These are phyloP conservation scores for Mortierella sp. DNA, from an alignment of 371 early-diverging fungal species.

Conservation along the genomic window DNA sequence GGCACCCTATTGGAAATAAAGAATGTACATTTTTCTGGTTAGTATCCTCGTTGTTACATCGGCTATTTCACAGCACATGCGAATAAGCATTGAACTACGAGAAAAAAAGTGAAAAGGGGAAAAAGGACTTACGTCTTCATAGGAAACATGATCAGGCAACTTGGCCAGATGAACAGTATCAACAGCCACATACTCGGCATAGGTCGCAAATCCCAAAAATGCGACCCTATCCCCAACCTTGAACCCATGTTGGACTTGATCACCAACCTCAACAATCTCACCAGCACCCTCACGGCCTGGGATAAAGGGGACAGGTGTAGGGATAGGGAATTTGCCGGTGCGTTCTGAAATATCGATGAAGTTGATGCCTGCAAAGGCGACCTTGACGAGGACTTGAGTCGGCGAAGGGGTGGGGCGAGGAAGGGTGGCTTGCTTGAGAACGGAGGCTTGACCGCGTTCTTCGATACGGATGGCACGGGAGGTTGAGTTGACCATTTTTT, in stretches of 20 bases:
- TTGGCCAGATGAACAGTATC: constrained; percentile 54
- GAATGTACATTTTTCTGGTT: too few species aligned
- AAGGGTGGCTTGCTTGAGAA: constrained; percentile 67
- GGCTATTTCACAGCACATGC: too few species aligned
- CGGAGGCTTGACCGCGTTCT: constrained; percentile 76
- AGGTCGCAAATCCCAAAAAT: constrained; percentile 71
- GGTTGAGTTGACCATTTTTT: constrained; percentile 1
- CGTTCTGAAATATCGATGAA: constrained; percentile 94
- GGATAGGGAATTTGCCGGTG: constrained; percentile 78
- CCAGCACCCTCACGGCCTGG: constrained; percentile 90
- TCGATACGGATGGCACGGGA: neutral
- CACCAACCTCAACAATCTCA: constrained; percentile 79
- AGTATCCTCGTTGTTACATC: too few species aligned
- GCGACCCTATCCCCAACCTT: constrained; percentile 87
- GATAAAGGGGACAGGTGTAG: constrained; percentile 74
- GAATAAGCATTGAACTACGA: too few species aligned
- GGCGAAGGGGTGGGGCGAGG: constrained; percentile 62
- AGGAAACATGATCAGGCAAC: constrained; percentile 68
- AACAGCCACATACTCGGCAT: constrained; percentile 84
- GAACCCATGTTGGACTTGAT: constrained; percentile 66
- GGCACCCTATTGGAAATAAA: too few species aligned
- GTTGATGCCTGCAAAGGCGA: constrained; percentile 86
- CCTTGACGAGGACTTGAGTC: constrained; percentile 80
- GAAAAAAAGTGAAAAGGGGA: too few species aligned
- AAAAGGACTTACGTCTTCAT: constrained; percentile 57